Percentiles rank a stretch among this genome's conserved stretches.
These are phyloP conservation scores for Auxenochlorella pyrenoidosa DNA, from an alignment of 139 green algal genomes.

Conservation along the genomic window DNA sequence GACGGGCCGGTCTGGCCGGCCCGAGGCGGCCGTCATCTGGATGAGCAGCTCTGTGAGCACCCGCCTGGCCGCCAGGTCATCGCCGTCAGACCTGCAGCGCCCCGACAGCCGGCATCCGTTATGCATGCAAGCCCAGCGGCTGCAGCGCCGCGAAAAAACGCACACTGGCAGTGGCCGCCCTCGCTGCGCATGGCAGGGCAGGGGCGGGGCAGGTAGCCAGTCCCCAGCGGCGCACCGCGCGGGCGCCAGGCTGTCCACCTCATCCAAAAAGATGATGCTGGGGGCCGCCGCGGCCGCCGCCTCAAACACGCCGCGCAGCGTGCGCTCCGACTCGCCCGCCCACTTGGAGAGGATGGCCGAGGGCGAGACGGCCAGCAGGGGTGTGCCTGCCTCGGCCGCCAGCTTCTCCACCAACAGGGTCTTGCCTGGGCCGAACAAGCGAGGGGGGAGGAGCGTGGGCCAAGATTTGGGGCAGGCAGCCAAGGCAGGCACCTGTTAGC, in stretches of 20 bases:
- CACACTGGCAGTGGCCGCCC: too few species aligned
- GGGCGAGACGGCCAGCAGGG: constrained; percentile 63
- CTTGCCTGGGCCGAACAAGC: constrained; percentile 31
- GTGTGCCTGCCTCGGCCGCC: constrained; percentile 59
- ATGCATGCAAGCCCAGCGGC: too few species aligned
- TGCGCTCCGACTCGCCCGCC: constrained; percentile 68
- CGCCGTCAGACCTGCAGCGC: constrained; percentile 24
- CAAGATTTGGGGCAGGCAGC: too few species aligned
- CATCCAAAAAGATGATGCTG: constrained; percentile 72
- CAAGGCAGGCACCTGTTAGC: too few species aligned
- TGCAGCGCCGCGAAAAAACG: too few species aligned
- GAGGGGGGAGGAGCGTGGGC: too few species aligned
- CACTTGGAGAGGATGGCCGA: constrained; percentile 70
- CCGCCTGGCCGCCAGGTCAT: constrained; percentile 51
- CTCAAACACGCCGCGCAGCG: constrained; percentile 60
- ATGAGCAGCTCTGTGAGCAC: constrained; percentile 77
- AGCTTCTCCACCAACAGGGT: constrained; percentile 78
- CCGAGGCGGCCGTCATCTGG: constrained; percentile 44
- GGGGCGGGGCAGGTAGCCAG: neutral
- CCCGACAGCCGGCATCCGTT: neutral
- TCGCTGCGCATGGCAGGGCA: too few species aligned
- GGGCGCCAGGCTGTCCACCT: constrained; percentile 66
- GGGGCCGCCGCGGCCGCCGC: constrained; percentile 55
- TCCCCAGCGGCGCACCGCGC: neutral
- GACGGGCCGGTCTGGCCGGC: constrained; percentile 40